Evolutionary conservation across 2,329 filamentous ascomycete genomes (phyloP), one percentile per base, ranked within the genome.

Genomic region (Plectosphaerella cucumerina): DNA sequence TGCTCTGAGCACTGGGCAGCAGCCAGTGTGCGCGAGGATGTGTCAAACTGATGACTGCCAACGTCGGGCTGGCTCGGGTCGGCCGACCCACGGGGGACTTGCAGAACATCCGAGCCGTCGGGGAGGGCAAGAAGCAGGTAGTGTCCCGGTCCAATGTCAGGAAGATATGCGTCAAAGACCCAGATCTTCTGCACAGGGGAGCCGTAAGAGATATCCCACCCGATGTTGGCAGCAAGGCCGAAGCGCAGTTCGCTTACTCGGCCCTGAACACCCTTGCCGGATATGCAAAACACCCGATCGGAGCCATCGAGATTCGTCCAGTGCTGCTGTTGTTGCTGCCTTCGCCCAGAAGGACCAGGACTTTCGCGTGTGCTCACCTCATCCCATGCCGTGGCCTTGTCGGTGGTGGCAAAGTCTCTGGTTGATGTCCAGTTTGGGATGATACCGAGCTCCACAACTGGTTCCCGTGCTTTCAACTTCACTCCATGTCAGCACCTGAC

Each of bases 181-280:
- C 82, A 86, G 15, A 73, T 76, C 45, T 75, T 70, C 47, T 72
- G 76, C 31, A 82, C 72, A 2, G 73, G 70, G 6, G 70, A 69
- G 8, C 68, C 69, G 42, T 74, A 77, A 20, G 80, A 76, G 11
- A 84, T 69, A 20, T 83, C 78, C 5, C 82, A 60, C 2, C 80
- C 82, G 56, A 89, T 81, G 50, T 79, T 82, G 17, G 86, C 89
- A 60, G 87, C 82, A 23, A 89, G 69, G 4, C 89, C 89, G 64
- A 83, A 75, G 55, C 87, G 80, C 54, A 89, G 74, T 60, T 93
- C 87, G 3, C 82, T 81, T 21, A 93, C 71, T 8, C 79, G 77
- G 10, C 87, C 87, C 26, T 75, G 77, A 1, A 70, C 67, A 1
- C 84, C 84, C 57, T 81, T 81, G 1, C 86, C 84, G 18, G 84